Evolutionary conservation across 306 rosid genomes (phyloP).

Genomic region (Begonia loranthoides): DNA sequence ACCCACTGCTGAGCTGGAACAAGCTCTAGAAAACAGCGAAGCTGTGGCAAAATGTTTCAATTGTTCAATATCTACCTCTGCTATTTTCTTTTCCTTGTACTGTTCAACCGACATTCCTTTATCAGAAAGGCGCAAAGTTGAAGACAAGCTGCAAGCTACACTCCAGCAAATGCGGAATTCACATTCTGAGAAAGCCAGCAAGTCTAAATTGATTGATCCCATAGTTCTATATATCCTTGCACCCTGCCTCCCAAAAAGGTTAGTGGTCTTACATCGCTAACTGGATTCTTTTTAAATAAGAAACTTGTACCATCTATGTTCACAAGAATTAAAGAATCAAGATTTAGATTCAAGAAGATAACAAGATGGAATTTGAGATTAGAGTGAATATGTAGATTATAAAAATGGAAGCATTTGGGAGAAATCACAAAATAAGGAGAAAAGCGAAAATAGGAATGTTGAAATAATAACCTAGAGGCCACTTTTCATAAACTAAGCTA

Average conservation of each 20-base stretch:
- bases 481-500: no score
- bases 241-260: slow-evolving; percentile 89
- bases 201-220: slow-evolving; percentile 34
- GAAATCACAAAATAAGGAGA: no score
- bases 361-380: no score
- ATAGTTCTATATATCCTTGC: slow-evolving; percentile 54
- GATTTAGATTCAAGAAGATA: no score
- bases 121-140: slow-evolving; percentile 30
- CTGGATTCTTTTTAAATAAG: neutral
- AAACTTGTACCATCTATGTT: no score
- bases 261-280: slow-evolving; percentile 1
- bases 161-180: slow-evolving; percentile 41
- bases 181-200: slow-evolving; percentile 17
- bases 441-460: no score
- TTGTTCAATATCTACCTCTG: slow-evolving; percentile 60
- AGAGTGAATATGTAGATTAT: no score
- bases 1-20: slow-evolving; percentile 49
- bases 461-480: no score
- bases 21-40: slow-evolving; percentile 81
- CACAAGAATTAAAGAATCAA: no score
- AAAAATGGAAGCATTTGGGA: no score
- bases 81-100: slow-evolving; percentile 47
- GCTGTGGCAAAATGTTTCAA: slow-evolving; percentile 74
- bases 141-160: slow-evolving; percentile 35
- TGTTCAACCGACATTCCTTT: slow-evolving; percentile 47